Evolutionary conservation across 2,329 filamentous ascomycete species (phyloP).

Genomic region (Tetracladium maxilliforme): DNA sequence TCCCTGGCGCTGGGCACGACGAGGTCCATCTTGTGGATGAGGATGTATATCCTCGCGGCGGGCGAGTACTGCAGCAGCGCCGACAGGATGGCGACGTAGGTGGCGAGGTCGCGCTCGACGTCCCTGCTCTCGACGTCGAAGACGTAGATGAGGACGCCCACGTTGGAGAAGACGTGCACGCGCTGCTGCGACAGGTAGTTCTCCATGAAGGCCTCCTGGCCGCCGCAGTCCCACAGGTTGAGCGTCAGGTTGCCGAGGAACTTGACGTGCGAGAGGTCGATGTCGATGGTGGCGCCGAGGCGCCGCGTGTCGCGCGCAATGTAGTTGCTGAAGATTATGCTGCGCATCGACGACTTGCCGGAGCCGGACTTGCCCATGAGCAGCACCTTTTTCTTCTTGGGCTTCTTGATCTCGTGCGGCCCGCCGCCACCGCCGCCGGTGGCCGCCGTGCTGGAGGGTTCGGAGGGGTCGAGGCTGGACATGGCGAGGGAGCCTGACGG

Average conservation of each 20-base stretch:
- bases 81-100: constrained; percentile 80
- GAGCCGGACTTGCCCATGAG: constrained; percentile 94
- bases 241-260: constrained; percentile 96
- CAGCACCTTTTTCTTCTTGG: constrained; percentile 76
- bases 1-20: constrained; percentile 70
- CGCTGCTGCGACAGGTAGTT: constrained; percentile 95
- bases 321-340: constrained; percentile 98
- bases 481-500: no score
- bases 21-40: constrained; percentile 98
- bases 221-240: constrained; percentile 97
- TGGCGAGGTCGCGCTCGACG: constrained; percentile 82
- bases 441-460: no score
- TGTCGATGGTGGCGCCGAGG: constrained; percentile 91
- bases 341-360: constrained; percentile 95
- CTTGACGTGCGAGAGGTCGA: constrained; percentile 96
- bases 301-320: constrained; percentile 90
- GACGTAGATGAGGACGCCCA: constrained; percentile 95
- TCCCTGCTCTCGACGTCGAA: constrained; percentile 97
- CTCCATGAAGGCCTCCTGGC: constrained; percentile 96
- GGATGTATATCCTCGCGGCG: constrained; percentile 74
- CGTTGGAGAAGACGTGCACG: constrained; percentile 90
- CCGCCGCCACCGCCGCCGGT: background rate
- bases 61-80: constrained; percentile 77
- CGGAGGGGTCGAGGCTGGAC: no score
- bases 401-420: constrained; percentile 27